These are phyloP conservation scores for Ophiostoma sp. DNA, from an alignment of 2,329 filamentous ascomycete species.

Conservation along the genomic window DNA sequence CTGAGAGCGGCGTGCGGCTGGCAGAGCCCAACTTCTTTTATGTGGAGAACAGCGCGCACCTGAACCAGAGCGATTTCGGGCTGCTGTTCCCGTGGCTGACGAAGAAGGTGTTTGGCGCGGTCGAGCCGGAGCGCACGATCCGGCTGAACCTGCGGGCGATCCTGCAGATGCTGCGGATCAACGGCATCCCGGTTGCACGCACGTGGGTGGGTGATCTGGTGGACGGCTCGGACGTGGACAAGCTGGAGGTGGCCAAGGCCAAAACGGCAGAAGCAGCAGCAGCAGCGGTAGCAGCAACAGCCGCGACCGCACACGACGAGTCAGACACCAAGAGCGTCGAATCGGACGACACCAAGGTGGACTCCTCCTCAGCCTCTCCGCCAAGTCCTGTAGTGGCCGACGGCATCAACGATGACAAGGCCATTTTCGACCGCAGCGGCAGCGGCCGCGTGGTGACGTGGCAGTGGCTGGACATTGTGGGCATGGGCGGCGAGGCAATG, in stretches of 20 bases:
- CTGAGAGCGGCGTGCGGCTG: constrained; percentile 39
- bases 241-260: constrained; percentile 30
- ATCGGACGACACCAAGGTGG: not conserved
- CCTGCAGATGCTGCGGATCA: constrained; percentile 51
- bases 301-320: not conserved
- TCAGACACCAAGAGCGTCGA: constrained; percentile 2
- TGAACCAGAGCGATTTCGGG: constrained; percentile 79
- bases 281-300: too few relatives aligned
- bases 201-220: constrained; percentile 48
- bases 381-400: constrained; percentile 25
- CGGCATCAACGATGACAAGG: constrained; percentile 44
- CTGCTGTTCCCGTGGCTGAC: constrained; percentile 71
- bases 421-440: constrained; percentile 46
- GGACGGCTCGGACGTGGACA: constrained; percentile 42
- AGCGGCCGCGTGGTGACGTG: constrained; percentile 41
- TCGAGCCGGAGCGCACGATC: constrained; percentile 54
- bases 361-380: not conserved
- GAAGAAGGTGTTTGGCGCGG: constrained; percentile 52
- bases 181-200: constrained; percentile 45
- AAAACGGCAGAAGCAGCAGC: constrained; percentile 15
- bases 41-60: constrained; percentile 66
- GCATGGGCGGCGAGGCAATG: constrained; percentile 38
- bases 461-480: constrained; percentile 50
- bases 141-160: constrained; percentile 55
- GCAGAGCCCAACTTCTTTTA: constrained; percentile 67